Evolutionary conservation across 148 eudicot genomes (phyloP), one percentile per base, ranked within the genome.

Genomic region (Polygonum aviculare): DNA sequence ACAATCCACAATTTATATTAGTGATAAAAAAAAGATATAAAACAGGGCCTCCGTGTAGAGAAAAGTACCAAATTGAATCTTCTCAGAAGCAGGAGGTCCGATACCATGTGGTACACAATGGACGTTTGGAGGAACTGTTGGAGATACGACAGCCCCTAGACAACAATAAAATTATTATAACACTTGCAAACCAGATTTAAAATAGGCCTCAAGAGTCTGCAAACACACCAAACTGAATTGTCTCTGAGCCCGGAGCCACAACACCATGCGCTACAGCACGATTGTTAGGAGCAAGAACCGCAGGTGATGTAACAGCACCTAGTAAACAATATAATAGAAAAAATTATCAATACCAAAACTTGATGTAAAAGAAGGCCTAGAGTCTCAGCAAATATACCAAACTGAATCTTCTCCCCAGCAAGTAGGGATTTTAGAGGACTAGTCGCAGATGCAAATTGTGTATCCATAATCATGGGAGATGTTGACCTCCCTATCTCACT

Each of bases 331-430:
- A 72, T 15, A 41, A 26, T 3, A 9, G 9, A 52, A 22, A 26
- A 12, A 74, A 54, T 14, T 26, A 50, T 49, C 22, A 67, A 18
- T 5, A 36, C 19, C 16, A 67, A 21, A 67, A 67, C 10, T 67
- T 35, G 19, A 35, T 67, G 41, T 67, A 67, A 35, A 15, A 22
- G 19, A 67, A 38, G 44, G 40, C 19, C 40, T 7, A 67, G 21
- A 67, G 18, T 72, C 31, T 72, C 31, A 1, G 31, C 47, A 67
- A 69, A 82, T 84, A 69, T 82, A 91, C 99, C 99, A 81, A 95
- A 95, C 78, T 93, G 99, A 80, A 95, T 95, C 83, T 88, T 95
- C 80, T 95, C 94, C 83, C 99, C 98, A 77, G 99, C 99, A 75
- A 95, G 94, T 60, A 95, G 86, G 75, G 98, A 95, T 73, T 85